Evolutionary conservation across 2,329 filamentous ascomycete genomes (phyloP), one percentile per base, ranked within the genome.

Genomic region (Stagonosporopsis rhizophila): DNA sequence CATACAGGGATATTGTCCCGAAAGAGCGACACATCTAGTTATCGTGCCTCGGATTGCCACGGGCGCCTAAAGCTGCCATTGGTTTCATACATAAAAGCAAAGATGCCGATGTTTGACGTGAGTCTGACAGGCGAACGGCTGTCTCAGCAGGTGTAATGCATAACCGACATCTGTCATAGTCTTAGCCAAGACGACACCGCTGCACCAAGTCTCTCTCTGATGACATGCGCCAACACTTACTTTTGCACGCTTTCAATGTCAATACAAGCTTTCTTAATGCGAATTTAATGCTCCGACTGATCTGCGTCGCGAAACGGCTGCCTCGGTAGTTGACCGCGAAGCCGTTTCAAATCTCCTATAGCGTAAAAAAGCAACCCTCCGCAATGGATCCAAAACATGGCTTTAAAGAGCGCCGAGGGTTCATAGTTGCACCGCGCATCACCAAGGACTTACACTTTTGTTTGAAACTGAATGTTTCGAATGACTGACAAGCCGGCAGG

Each of bases 281-380:
- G 4, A 14, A 14, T 15, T 5, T 19, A 25, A 19, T 37, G 12
- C 14, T 9, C 17, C 9, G 22, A 41, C 4, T 20, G 8, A 11
- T 35, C 11, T 15, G 25, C 12, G 14, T 20, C 11, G 22, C 22
- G 25, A 11, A 7, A 19, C 39, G 32, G 39, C 52, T 56, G 40
- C 41, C 53, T 51, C 42, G 53, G 53, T 20, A 27, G 20, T 32
- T 23, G 23, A 44, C 17, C 25, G 35, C 42, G 38, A 23, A 17
- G 41, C 11, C 1, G 53, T 56, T 52, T 56, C 53, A 56, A 39
- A 46, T 51, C 22, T 46, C n/a, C 12, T 23, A 12, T 50, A 34
- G 27, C 30, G 23, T 17, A 8, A 8, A 37, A 42, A 56, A 51
- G 46, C 30, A 51, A 46, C 20, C 3, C 37, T 47, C 17, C 46